Evolutionary conservation across 768 basidiomycete genomes (phyloP), one percentile per base, ranked within the genome.

Genomic region (Strobilomyces echinocephalus): DNA sequence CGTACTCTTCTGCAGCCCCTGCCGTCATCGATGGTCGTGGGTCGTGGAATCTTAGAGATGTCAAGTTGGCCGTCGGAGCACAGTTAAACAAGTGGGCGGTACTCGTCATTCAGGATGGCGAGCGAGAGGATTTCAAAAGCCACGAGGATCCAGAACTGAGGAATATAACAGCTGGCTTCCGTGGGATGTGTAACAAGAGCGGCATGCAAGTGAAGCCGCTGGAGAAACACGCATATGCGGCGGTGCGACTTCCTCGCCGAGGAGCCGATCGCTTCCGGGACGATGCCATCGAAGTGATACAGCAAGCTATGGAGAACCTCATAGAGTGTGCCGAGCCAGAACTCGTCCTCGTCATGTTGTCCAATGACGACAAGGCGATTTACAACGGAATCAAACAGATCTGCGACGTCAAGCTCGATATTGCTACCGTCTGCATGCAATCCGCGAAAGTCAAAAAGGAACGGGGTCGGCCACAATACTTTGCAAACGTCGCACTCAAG

Each of bases 391-490:
- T 81, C 57, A 81, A 82, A 65, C 66, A 72, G 38, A 67, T 79
- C 24, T 78, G 76, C 54, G 80, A 82, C 46, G 65, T 76, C 43
- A 67, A 65, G 50, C 66, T 81, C n/a, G 78, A 76, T 48, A 69
- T 74, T 3, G 60, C 81, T 9, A 87, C 83, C 3, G 82, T 91
- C 3, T 92, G 89, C 56, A 86, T 87, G 30, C 88, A 88, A 51
- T 72, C 81, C 0, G 63, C 66, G 21, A 91, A 88, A 65, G 79
- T 91, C 59, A 75, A 77, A 36, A 43, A 38, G 14, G 1, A 6
- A 45, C 84, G 81, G 62, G 79, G 84, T 52, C 81, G 69, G 60
- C 38, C 56, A 45, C 79, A 80, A 48, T 81, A 81, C 57, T 77
- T 72, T 56, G 81, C 79, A 14, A 81, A 80, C 54, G 76, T 82